phyloP scores from a whole-genome alignment of 139 green algal genomes.

The Zygnema cylindricum region DNA sequence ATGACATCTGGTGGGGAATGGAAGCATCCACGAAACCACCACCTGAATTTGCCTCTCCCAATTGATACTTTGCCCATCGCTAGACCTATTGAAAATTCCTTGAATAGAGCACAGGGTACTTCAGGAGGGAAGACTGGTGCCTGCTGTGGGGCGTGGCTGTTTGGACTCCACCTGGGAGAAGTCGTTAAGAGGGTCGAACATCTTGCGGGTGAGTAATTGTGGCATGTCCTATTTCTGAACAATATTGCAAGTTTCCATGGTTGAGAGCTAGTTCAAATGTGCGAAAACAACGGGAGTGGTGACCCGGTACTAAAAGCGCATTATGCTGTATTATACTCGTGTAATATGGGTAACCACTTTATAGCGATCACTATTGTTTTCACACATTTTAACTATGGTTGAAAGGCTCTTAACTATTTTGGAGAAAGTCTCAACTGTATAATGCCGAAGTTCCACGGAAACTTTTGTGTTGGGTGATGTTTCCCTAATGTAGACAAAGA shows the following conservation, averaged over 20 bases:
- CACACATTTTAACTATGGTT: too few species aligned
- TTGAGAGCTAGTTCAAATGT: background rate
- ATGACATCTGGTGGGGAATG: background rate
- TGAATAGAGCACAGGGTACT: constrained; percentile 18
- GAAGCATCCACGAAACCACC: constrained; percentile 5
- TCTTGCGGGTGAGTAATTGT: background rate
- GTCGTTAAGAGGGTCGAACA: background rate
- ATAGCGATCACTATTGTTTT: too few species aligned
- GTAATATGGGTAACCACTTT: background rate
- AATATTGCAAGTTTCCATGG: background rate
- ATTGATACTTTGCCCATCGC: too few species aligned
- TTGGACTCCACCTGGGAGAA: constrained; percentile 32
- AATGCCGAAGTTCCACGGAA: too few species aligned
- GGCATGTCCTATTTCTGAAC: background rate
- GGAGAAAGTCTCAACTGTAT: too few species aligned
- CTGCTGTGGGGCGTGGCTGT: constrained; percentile 41
- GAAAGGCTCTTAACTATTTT: too few species aligned
- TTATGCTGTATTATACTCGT: background rate
- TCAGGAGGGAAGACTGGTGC: background rate
- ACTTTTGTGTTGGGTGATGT: too few species aligned
- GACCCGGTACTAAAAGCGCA: background rate
- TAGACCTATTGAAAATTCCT: background rate
- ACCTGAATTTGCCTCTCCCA: too few species aligned
- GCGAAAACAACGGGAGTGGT: background rate
- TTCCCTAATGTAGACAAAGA: too few species aligned